Base-by-base conservation (phyloP, 1,139 yeast genomes). In the Hyphopichia pseudoburtonii region DNA sequence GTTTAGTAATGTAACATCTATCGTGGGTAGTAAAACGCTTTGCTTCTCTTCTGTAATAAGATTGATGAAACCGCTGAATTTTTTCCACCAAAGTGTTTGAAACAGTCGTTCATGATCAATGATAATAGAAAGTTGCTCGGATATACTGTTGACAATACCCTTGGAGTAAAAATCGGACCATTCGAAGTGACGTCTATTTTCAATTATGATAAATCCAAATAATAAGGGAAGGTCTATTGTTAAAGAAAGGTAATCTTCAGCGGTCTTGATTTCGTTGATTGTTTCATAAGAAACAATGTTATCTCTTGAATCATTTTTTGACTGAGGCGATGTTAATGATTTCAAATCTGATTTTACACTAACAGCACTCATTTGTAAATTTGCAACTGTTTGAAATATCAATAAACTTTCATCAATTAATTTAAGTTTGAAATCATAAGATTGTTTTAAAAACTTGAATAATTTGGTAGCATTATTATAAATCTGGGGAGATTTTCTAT, bases 141-240 rank as follows among this genome's bases (percentile, higher is more conserved):
- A 75, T 0, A 82, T 67, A 37, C 71, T 73, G 27, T 66, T 64
- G 0, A 75, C 73, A 1, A 78, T 54, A 1, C 73, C 72, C 39
- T 73, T 71, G 30, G 84, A 59, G 34, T 76, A 76, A 43, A 69
- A 70, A 34, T 72, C 72, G 18, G 73, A 64, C 94, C 95, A 87
- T 45, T 79, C 80, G 30, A 66, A 64, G 44, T 92, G 81, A 36
- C 95, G 73, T 38, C 85, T 61, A 34, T 69, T 70, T 51, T 90
- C 96, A 30, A 89, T 74, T 17, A 87, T 54, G 54, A 82, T 72
- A 21, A 86, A 74, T 1, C 97, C 97, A 55, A 86, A 87, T 1
- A 88, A 62, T 28, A 87, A 62, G 0, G 97, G 97, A 35, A 89
- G 57, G 54, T 88, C 96, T 14, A 82, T 73, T 2, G 87, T 81